Evolutionary conservation across 2,329 filamentous ascomycete species (phyloP).

Genomic region (Myriosclerotinia duriaeana): DNA sequence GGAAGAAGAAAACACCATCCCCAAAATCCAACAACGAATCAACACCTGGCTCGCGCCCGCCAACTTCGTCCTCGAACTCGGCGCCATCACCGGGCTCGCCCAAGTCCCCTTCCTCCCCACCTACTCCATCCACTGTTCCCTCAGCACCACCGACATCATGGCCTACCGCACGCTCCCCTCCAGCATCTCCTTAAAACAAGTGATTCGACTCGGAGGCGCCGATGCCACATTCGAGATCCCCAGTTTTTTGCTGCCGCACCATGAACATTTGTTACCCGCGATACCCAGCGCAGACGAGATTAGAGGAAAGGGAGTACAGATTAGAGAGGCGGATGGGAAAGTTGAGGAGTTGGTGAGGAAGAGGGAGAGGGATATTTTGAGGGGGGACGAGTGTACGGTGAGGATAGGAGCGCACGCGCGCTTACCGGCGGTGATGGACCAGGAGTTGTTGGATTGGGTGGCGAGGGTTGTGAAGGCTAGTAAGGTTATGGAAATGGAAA

Average conservation of each 20-base stretch:
- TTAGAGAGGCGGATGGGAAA: conserved; percentile 44
- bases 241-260: conserved; percentile 52
- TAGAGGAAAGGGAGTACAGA: conserved; percentile 43
- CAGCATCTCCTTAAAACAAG: conserved; percentile 45
- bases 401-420: conserved; percentile 49
- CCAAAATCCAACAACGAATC: conserved; percentile 49
- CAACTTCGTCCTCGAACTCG: conserved; percentile 52
- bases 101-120: conserved; percentile 47
- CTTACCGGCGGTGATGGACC: conserved; percentile 51
- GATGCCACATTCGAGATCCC: conserved; percentile 51
- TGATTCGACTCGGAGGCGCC: conserved; percentile 51
- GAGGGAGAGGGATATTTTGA: conserved; percentile 26
- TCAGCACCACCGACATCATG: background rate
- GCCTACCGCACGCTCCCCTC: conserved; percentile 33
- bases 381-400: conserved; percentile 51
- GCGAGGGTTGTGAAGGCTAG: conserved; percentile 56
- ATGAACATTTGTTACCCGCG: conserved; percentile 52
- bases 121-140: background rate
- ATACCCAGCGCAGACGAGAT: conserved; percentile 41
- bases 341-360: conserved; percentile 46
- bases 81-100: conserved; percentile 47
- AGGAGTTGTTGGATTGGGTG: conserved; percentile 54
- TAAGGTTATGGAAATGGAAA: conserved; percentile 56
- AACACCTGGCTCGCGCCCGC: conserved; percentile 52
- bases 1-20: conserved; percentile 39